Percentiles rank a stretch among this genome's conserved stretches.
Conservation (phyloP, 2,329 filamentous ascomycete genomes). For the Tricladium varicosporioides region DNA sequence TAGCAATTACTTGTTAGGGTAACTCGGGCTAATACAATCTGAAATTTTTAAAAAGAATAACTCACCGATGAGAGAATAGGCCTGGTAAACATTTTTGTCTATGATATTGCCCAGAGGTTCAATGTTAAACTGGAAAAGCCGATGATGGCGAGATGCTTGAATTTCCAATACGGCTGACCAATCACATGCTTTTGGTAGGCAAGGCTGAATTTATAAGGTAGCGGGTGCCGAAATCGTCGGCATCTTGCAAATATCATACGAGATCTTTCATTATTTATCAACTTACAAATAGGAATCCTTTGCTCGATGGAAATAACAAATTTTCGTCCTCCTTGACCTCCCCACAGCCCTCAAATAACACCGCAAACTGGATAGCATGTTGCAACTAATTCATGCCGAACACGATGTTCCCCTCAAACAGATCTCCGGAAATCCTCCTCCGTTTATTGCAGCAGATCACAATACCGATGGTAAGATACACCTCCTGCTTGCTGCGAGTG, state of each 20-base stretch:
- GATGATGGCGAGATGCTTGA: conserved; percentile 17
- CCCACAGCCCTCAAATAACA: too few relatives aligned
- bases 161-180: conserved; percentile 26
- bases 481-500: conserved; percentile 64
- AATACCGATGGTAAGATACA: conserved; percentile 53
- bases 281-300: background rate
- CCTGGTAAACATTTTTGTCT: conserved; percentile 28
- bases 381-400: conserved; percentile 19
- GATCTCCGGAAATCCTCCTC: conserved; percentile 9
- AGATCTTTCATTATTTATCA: background rate
- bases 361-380: conserved; percentile 15
- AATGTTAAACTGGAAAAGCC: background rate
- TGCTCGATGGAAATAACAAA: background rate
- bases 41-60: too few relatives aligned
- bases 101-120: background rate
- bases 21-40: too few relatives aligned
- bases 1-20: conserved; percentile 26
- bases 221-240: too few relatives aligned
- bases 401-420: conserved; percentile 9
- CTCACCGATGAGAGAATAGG: conserved; percentile 31
- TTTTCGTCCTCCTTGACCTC: conserved; percentile 2
- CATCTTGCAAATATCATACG: background rate
- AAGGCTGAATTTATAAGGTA: conserved; percentile 12
- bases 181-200: conserved; percentile 23
- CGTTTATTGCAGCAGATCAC: conserved; percentile 32